Conservation (phyloP, 192 early-diverging fungal genomes). For the Gorgonomyces haynaldii region DNA sequence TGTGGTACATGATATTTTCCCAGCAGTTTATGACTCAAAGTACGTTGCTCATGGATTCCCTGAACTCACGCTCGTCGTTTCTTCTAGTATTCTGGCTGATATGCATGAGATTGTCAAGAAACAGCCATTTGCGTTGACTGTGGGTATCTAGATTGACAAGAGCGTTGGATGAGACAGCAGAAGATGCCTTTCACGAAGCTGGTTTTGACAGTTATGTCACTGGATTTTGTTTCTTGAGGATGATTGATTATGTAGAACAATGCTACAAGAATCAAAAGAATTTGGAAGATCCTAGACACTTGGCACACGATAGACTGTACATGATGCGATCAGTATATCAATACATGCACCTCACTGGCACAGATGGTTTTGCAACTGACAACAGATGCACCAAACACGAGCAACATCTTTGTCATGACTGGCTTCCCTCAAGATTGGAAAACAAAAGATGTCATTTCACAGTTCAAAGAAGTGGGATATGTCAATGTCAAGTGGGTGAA, state of each 20-base stretch:
- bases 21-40: conserved; percentile 65
- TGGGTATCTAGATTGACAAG: no score
- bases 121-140: no score
- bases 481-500: conserved; percentile 40
- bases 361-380: conserved; percentile 16
- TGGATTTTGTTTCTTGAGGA: conserved; percentile 63
- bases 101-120: no score
- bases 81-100: no score
- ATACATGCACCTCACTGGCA: conserved; percentile 44
- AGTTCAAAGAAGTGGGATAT: conserved; percentile 25
- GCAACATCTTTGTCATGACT: conserved; percentile 36
- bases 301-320: conserved; percentile 50
- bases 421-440: conserved; percentile 39
- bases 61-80: conserved; percentile 24
- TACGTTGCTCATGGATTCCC: conserved; percentile 43
- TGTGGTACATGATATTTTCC: conserved; percentile 41
- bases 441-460: conserved; percentile 35
- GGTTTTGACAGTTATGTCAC: conserved; percentile 89
- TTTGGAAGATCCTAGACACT: neutral
- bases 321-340: conserved; percentile 56
- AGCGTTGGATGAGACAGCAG: no score
- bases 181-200: conserved; percentile 93
- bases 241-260: conserved; percentile 28
- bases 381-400: conserved; percentile 25
- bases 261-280: neutral